Base-by-base conservation (phyloP, 2,329 filamentous ascomycete species). In the Tricladium varicosporioides region DNA sequence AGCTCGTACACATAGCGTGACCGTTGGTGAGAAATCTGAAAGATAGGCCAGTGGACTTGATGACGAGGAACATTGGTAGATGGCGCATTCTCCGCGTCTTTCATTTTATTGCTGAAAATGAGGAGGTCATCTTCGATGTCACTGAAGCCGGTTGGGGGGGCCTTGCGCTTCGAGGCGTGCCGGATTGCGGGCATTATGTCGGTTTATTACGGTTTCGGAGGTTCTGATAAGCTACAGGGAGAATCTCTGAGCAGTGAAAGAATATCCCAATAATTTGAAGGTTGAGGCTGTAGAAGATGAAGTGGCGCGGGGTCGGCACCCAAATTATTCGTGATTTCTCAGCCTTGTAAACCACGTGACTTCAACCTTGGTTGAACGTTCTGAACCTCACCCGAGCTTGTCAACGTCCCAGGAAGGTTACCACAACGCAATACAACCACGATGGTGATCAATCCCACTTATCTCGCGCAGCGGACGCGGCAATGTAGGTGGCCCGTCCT, bases 41-140 rank as follows among this genome's bases (percentile, higher is more conserved):
- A 97, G 64, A 99, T 92, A 60, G 94, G 93, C 94, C 94, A 99
- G 63, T 92, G 84, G 65, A 91, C 90, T 75, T 97, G 91, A 71
- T 97, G 89, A 72, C 92, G 92, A 1, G 83, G 83, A 0, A 84
- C 89, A 81, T 82, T 91, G 82, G 76, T 90, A 72, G 76, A 90
- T 75, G 91, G 87, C 48, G 92, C 88, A 74, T 95, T 96, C 72
- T 97, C 92, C 52, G 94, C 94, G 71, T 95, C 91, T 75, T 93
- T 94, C 89, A 95, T 93, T 79, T 92, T 92, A 80, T 92, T 93
- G 68, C 81, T 78, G 76, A 94, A 94, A 68, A 92, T 87, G 66
- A 94, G 83, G 44, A 94, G 85, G 66, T 91, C 91, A 71, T 92
- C 88, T 73, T 93, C 90, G 73, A 95, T 91, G 71, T 95, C 91